These are phyloP conservation scores for Quercus berberidifolia DNA, from an alignment of 306 rosid genomes.

Conservation along the genomic window DNA sequence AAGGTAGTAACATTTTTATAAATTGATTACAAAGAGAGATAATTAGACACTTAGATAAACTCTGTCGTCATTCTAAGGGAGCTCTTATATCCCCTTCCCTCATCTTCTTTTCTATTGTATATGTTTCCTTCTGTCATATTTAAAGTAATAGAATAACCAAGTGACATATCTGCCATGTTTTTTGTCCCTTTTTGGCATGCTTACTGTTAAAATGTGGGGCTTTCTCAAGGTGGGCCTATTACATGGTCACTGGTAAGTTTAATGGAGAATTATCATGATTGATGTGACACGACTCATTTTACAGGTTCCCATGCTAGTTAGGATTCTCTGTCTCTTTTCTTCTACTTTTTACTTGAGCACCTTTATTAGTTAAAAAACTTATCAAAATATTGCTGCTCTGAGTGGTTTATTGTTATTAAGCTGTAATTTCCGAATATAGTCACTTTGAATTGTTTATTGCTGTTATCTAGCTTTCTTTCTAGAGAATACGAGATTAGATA, in stretches of 20 bases:
- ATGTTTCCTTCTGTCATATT: background rate
- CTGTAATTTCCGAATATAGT: background rate
- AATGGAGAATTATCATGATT: background rate
- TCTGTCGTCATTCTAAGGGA: too few relatives aligned
- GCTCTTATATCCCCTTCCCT: background rate
- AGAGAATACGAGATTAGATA: background rate
- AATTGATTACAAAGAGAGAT: background rate
- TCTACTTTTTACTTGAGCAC: background rate
- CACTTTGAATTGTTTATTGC: background rate
- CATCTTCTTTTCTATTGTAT: background rate
- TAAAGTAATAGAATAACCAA: too few relatives aligned
- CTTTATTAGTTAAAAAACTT: background rate
- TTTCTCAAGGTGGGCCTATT: background rate
- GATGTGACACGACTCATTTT: background rate
- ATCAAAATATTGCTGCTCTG: background rate
- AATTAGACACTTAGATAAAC: background rate
- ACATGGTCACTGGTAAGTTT: too few relatives aligned
- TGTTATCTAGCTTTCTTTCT: background rate
- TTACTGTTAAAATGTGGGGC: background rate
- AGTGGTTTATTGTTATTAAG: background rate
- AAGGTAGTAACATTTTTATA: too few relatives aligned
- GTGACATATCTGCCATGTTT: too few relatives aligned
- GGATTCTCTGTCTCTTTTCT: background rate
- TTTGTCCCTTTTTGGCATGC: background rate
- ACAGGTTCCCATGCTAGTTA: background rate